A percentile compares a stretch with the other conserved stretches of the same genome.
Evolutionary conservation across 257 asterid genomes (phyloP).

Genomic region (Cruciata laevipes): DNA sequence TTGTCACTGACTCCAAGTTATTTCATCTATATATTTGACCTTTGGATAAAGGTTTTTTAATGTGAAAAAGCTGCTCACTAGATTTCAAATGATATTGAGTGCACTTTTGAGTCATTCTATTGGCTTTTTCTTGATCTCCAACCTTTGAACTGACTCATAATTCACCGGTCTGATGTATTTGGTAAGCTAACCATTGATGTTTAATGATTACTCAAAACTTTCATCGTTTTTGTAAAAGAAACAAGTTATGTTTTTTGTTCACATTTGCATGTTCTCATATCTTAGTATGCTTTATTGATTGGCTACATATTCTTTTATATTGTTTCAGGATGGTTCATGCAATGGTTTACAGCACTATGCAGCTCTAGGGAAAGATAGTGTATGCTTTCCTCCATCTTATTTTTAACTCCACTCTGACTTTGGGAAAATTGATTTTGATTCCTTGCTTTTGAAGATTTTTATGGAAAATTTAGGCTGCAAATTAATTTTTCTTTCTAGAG

Average conservation of each 20-base stretch:
- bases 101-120: too few relatives aligned
- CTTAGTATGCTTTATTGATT: background rate
- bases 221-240: background rate
- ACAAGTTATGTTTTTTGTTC: background rate
- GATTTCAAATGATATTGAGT: background rate
- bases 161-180: too few relatives aligned
- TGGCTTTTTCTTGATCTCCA: too few relatives aligned
- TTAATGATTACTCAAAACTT: background rate
- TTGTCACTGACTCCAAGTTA: background rate
- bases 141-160: background rate
- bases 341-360: conserved; percentile 98
- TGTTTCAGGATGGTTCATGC: conserved; percentile 92
- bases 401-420: background rate
- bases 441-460: background rate
- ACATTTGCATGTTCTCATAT: background rate
- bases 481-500: background rate
- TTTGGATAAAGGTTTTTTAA: too few relatives aligned
- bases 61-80: too few relatives aligned
- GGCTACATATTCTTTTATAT: conserved; percentile 10
- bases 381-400: conserved; percentile 31
- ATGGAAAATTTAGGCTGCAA: background rate
- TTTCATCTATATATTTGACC: background rate
- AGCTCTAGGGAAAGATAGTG: conserved; percentile 86
- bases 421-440: background rate
- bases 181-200: background rate